Percentiles rank a stretch among this genome's conserved stretches.
Conservation (phyloP, 2,329 filamentous ascomycete genomes). For the Nothophaeocryptopus gaeumannii region DNA sequence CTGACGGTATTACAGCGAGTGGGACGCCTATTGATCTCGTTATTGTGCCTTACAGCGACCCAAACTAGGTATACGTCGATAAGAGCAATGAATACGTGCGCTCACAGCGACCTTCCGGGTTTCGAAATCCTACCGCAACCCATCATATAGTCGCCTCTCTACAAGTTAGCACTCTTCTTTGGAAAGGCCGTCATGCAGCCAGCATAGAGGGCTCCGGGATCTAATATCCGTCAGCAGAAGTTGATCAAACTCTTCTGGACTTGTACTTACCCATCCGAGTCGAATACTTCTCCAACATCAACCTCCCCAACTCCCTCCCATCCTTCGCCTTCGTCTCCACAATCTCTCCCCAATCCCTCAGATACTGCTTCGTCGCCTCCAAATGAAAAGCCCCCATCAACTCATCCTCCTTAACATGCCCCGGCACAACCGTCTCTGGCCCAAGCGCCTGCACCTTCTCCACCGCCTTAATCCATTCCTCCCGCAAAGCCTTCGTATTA, state of each 20-base stretch:
- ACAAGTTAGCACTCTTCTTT: background rate
- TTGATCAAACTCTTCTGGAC: background rate
- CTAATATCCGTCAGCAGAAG: background rate
- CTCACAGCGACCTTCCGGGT: no score
- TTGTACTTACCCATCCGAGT: background rate
- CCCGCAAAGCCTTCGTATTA: constrained; percentile 6
- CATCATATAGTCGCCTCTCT: no score
- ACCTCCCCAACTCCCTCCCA: constrained; percentile 1
- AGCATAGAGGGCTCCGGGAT: constrained; percentile 1
- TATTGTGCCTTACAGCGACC: no score
- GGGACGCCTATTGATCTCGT: no score
- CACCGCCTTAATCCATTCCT: constrained; percentile 13
- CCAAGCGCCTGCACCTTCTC: constrained; percentile 10
- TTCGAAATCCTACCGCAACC: no score
- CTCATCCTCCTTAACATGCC: constrained; percentile 10
- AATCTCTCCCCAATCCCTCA: constrained; percentile 6
- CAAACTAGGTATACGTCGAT: no score
- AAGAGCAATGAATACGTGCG: no score
- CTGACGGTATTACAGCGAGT: no score
- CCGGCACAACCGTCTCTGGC: constrained; percentile 7
- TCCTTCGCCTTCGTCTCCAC: constrained; percentile 1
- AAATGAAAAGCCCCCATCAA: constrained; percentile 6
- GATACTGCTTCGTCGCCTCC: constrained; percentile 7
- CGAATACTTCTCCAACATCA: constrained; percentile 9
- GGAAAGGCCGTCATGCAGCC: background rate